Base-by-base conservation (phyloP, 2,329 filamentous ascomycete species). In the Fusarium virguliforme region DNA sequence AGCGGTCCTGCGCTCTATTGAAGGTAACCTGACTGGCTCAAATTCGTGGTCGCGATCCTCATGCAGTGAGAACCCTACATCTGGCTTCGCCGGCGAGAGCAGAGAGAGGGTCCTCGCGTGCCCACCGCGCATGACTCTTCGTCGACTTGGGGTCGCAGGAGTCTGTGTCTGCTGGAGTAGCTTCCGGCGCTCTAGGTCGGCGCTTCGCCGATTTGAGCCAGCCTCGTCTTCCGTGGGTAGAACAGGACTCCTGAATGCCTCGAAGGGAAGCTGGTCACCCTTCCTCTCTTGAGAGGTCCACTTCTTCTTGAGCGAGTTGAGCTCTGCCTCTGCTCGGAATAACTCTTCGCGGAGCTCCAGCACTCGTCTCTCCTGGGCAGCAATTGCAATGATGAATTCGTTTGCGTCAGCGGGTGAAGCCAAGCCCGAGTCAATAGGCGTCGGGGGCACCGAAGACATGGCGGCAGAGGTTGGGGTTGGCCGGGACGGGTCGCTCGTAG, bases 291-390 rank as follows among this genome's bases (percentile, higher is more conserved):
- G 90, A 13, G 85, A 83, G 2, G 93, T 89, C 91, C 94, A 98
- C 80, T 94, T 92, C 76, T 89, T 91, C 85, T 98, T 98, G 68
- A 99, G 85, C 43, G 85, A 88, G 51, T 85, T 84, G 41, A 99
- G 85, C 51, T 97, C 92, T 12, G 85, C 83, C 79, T 99, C 95
- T 6, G 96, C 95, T 65, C 91, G 91, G 26, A 85, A 84, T n/a
- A 99, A 85, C 80, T 98, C 95, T 80, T 99, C 96, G 65, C 91
- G 92, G 58, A 99, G 85, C 81, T 98, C 96, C 63, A 99, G 83
- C 2, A 99, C 95, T 72, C 90, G 91, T 63, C 96, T 88, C 83
- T 99, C 96, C 82, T 98, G 95, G 13, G 94, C 91, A 48, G 96
- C 96, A 75, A 99, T 92, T 63, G 95, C 92, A 67, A 94, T 95